Conservation (phyloP, 495 filamentous ascomycete species). For the Sordaria brevicollis region DNA sequence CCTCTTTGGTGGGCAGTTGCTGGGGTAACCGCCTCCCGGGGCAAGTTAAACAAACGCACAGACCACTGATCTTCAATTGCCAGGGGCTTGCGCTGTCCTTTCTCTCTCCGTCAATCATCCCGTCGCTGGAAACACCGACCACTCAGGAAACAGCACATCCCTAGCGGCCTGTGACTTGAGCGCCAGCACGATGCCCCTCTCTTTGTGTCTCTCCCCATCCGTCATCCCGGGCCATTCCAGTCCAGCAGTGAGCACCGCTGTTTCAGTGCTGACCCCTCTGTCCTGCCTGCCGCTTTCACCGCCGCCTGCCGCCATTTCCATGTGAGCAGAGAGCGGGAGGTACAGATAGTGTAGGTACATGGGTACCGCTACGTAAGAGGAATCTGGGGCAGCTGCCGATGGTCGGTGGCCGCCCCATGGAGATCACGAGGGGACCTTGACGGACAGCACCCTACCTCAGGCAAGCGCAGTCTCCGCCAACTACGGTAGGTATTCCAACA, state of each 20-base stretch:
- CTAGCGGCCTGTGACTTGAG: background rate
- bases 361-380: background rate
- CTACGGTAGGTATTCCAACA: background rate
- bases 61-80: background rate
- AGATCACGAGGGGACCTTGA: background rate
- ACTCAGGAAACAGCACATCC: background rate
- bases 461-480: background rate
- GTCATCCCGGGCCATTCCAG: no score
- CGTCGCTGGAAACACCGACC: background rate
- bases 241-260: background rate
- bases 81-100: background rate
- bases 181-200: background rate
- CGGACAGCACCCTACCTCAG: background rate
- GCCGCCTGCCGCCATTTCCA: background rate
- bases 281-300: background rate
- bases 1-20: background rate
- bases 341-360: background rate
- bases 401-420: background rate
- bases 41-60: background rate
- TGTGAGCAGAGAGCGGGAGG: background rate
- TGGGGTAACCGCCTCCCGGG: background rate
- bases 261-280: background rate
- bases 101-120: background rate
- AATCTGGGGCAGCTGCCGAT: background rate
- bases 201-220: background rate